A percentile compares a stretch with the other conserved stretches of the same genome.
Evolutionary conservation across 2,329 filamentous ascomycete genomes (phyloP).

Genomic region (Tolypocladium pustulatum): DNA sequence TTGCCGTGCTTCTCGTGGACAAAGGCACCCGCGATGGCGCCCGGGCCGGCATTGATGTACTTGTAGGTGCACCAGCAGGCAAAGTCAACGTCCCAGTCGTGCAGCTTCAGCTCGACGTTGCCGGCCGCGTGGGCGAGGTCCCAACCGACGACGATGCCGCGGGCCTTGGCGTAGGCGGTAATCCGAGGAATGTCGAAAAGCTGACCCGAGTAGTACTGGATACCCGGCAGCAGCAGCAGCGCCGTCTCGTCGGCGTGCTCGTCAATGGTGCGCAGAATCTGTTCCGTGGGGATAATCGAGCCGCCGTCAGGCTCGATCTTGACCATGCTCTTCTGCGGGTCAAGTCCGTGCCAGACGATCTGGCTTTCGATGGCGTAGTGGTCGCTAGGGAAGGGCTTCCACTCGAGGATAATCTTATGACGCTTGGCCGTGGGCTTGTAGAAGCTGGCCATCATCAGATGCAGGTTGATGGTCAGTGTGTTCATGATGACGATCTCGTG

Average conservation of each 20-base stretch:
- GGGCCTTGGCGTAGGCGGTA: slow-evolving; percentile 62
- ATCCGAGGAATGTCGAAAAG: slow-evolving; percentile 74
- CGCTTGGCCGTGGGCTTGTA: slow-evolving; percentile 55
- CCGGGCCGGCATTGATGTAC: slow-evolving; percentile 80
- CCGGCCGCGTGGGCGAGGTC: slow-evolving; percentile 80
- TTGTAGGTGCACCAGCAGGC: slow-evolving; percentile 94
- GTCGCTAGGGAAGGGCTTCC: slow-evolving; percentile 83
- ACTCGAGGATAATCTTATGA: slow-evolving; percentile 81
- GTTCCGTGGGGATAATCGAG: slow-evolving; percentile 57
- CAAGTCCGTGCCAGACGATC: slow-evolving; percentile 57
- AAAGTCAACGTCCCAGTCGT: slow-evolving; percentile 88
- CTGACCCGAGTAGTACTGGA: slow-evolving; percentile 90
- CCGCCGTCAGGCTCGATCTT: slow-evolving; percentile 55
- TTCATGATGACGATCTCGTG: slow-evolving; percentile 82
- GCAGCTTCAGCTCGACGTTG: slow-evolving; percentile 68
- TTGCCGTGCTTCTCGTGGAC: slow-evolving; percentile 65
- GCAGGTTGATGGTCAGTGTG: slow-evolving; percentile 71
- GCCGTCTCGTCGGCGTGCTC: slow-evolving; percentile 63
- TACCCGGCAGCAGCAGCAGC: slow-evolving; percentile 70
- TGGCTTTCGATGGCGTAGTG: slow-evolving; percentile 80
- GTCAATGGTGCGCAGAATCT: slow-evolving; percentile 65
- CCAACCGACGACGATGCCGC: slow-evolving; percentile 71
- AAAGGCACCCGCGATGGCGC: slow-evolving; percentile 69
- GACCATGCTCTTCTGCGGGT: slow-evolving; percentile 60
- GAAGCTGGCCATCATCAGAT: slow-evolving; percentile 76